Percentiles rank a stretch among this genome's conserved stretches.
Evolutionary conservation across 116 monocot species (phyloP).

Genomic region (Thalassia testudinum): DNA sequence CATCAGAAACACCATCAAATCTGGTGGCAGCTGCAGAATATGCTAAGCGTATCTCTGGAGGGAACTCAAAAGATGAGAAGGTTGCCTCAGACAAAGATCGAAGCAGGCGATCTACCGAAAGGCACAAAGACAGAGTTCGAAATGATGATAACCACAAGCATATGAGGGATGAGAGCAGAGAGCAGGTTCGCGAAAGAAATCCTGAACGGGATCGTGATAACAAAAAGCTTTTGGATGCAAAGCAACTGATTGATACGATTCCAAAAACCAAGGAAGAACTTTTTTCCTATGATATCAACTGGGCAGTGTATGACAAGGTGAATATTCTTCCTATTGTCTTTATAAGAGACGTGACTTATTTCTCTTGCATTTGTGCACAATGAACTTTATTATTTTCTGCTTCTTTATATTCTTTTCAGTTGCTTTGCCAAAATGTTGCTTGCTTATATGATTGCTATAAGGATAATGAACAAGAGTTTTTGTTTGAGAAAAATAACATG

Average conservation of each 20-base stretch:
- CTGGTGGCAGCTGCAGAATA: conserved; percentile 85
- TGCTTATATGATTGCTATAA: too few species aligned
- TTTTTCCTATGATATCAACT: conserved; percentile 82
- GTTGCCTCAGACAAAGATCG: conserved; percentile 54
- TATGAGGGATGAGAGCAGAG: conserved; percentile 38
- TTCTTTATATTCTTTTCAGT: too few species aligned
- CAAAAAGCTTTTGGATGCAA: conserved; percentile 90
- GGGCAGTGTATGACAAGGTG: conserved; percentile 91
- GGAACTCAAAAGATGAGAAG: conserved; percentile 61
- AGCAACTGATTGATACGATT: conserved; percentile 97
- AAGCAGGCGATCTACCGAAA: conserved; percentile 35
- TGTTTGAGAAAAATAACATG: too few species aligned
- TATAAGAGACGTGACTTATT: too few species aligned
- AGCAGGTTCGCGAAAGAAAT: conserved; percentile 42
- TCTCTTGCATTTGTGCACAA: too few species aligned
- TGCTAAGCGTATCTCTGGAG: conserved; percentile 70
- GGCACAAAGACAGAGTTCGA: conserved; percentile 39
- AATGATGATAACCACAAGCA: conserved; percentile 24
- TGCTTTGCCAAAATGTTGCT: too few species aligned
- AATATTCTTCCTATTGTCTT: neutral
- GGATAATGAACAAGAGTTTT: too few species aligned
- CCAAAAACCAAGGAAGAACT: conserved; percentile 95
- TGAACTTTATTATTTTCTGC: too few species aligned
- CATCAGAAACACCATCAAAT: conserved; percentile 36
- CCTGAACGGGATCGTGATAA: conserved; percentile 40